phyloP scores from a whole-genome alignment of 371 early-diverging fungal genomes.

The Dinochytrium kinnereticum region DNA sequence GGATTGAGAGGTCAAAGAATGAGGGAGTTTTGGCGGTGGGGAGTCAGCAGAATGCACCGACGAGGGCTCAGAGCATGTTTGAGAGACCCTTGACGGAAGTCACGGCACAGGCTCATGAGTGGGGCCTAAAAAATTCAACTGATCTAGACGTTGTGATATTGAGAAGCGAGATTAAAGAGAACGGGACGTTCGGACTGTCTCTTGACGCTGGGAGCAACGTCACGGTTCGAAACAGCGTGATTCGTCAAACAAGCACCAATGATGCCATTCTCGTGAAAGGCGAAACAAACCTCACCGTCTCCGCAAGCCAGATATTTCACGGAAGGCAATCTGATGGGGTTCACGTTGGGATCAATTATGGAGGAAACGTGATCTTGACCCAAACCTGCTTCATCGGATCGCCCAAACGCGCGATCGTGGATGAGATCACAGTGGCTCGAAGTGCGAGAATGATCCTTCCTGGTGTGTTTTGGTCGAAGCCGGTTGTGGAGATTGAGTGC shows the following conservation, averaged over 20 bases:
- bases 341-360: not conserved
- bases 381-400: not conserved
- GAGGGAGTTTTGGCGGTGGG: not conserved
- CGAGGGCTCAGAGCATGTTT: not conserved
- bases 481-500: not conserved
- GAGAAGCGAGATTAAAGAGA: not conserved
- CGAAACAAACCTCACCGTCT: not conserved
- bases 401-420: not conserved
- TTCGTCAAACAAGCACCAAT: not conserved
- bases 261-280: not conserved
- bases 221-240: not conserved
- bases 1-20: not conserved
- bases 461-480: not conserved
- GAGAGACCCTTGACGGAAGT: not conserved
- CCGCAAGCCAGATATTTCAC: not conserved
- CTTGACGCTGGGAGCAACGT: not conserved
- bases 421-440: not conserved
- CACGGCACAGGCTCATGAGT: not conserved
- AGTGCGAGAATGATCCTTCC: not conserved
- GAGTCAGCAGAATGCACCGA: not conserved
- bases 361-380: not conserved
- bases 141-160: not conserved
- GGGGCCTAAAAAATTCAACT: not conserved
- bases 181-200: not conserved
- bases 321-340: not conserved